phyloP scores from a whole-genome alignment of 768 basidiomycete genomes.

The Lactarius deliciosus region DNA sequence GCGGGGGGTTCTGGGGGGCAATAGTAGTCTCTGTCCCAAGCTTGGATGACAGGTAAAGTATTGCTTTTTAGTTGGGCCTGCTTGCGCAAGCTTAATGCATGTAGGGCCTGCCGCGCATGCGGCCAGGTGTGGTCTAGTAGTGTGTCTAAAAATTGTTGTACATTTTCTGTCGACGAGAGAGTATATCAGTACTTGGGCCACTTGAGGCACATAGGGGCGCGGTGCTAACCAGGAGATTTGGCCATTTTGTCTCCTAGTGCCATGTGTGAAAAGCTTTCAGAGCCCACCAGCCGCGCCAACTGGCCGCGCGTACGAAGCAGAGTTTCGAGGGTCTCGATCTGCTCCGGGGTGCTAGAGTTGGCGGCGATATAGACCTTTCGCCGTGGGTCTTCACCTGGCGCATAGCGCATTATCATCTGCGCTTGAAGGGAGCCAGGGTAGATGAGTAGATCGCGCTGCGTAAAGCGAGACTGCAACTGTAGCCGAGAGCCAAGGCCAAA shows the following conservation, averaged over 20 bases:
- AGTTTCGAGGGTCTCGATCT: conserved; percentile 74
- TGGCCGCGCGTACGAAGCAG: conserved; percentile 77
- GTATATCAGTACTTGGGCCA: conserved; percentile 3
- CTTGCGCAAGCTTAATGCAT: conserved; percentile 66
- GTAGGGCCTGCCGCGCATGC: conserved; percentile 71
- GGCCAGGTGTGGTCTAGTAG: conserved; percentile 79
- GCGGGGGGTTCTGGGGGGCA: conserved; percentile 76
- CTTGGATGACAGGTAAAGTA: conserved; percentile 65
- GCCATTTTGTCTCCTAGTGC: conserved; percentile 96
- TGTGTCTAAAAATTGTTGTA: conserved; percentile 79
- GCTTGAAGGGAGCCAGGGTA: conserved; percentile 89
- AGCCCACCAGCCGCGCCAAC: conserved; percentile 81
- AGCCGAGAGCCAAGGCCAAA: conserved; percentile 72
- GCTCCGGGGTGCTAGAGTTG: conserved; percentile 70
- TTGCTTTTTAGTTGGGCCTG: conserved; percentile 64
- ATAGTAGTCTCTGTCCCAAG: conserved; percentile 98
- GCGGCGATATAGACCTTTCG: conserved; percentile 79
- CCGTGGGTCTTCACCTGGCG: conserved; percentile 80
- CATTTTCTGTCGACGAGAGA: conserved; percentile 60
- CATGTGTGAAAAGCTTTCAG: conserved; percentile 84
- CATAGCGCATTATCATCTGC: conserved; percentile 89
- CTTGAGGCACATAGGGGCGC: conserved; percentile 7
- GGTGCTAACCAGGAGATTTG: conserved; percentile 72
- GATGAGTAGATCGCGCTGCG: conserved; percentile 71
- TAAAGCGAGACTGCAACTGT: conserved; percentile 73